Conservation (phyloP, 257 asterid genomes). For the Solanum medicagineum region DNA sequence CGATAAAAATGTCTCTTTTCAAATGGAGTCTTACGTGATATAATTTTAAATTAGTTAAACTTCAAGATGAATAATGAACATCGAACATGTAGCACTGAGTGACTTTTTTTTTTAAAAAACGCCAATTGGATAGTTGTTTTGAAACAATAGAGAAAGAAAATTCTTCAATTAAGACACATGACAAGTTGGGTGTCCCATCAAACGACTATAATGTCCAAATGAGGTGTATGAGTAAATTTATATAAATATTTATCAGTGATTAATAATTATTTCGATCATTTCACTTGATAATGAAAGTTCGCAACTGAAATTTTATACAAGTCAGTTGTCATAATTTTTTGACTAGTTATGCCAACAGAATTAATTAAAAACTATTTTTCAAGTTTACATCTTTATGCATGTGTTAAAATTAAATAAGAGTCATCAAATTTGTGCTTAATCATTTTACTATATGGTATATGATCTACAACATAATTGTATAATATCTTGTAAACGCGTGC, state of each 20-base stretch:
- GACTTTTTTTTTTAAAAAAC: too few species aligned
- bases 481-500: background rate
- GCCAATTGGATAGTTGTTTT: background rate
- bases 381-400: background rate
- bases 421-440: background rate
- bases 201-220: background rate
- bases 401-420: background rate
- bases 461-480: background rate
- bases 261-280: background rate
- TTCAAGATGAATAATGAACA: too few species aligned
- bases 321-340: background rate
- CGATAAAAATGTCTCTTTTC: too few species aligned
- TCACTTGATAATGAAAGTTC: background rate
- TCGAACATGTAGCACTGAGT: too few species aligned
- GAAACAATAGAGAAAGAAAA: background rate
- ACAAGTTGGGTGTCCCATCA: background rate
- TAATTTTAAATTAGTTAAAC: too few species aligned
- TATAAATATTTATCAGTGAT: background rate
- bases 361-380: background rate
- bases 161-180: background rate
- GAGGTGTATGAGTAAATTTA: background rate
- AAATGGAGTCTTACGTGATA: too few species aligned
- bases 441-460: background rate
- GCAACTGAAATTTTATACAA: background rate
- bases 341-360: background rate